Base-by-base conservation (phyloP, 2,329 filamentous ascomycete species). In the Cordyceps farinosa region DNA sequence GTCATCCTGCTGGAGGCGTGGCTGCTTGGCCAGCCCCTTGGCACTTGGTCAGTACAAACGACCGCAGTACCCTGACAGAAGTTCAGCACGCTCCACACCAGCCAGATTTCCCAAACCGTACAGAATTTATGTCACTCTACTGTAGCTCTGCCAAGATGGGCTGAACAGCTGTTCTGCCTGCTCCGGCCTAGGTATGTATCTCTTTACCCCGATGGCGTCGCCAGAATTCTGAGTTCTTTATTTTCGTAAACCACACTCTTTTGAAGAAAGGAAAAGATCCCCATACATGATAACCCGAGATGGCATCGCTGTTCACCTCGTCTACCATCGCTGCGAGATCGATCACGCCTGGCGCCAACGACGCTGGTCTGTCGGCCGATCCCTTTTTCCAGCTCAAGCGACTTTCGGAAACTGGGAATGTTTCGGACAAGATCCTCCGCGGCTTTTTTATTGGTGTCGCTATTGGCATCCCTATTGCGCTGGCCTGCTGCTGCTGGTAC, bases 391-490 rank as follows among this genome's bases (percentile, higher is more conserved):
- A 55, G 7, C 60, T 62, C 13, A 36, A 27, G 30, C 34, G 44
- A 22, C 60, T 62, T 8, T 29, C 60, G 40, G 42, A 40, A 15
- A 32, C 50, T 15, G 62, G 62, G 22, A 13, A 32, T 9, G 13
- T 29, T 17, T 34, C 42, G 15, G 47, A 61, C 38, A 58, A 58
- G 34, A 45, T 64, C 8, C 32, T 64, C 1, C 62, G 62, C 51
- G 62, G 62, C 11, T 64, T 64, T 45, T 64, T 64, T 6, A 55
- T 64, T 32, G 62, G 62, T 10, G 30, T 61, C 62, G 57, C 51
- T 13, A 60, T 64, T 29, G 62, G 62, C 2, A 22, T 64, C 15
- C 62, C 62, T 8, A 10, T 64, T 30, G 62, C 56, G 13, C 17
- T 64, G 27, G 51, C 56, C 13, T 55, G 29, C 42, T 64, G 62